phyloP scores from a whole-genome alignment of 2,329 filamentous ascomycete genomes.

The Penicillium polonicum region DNA sequence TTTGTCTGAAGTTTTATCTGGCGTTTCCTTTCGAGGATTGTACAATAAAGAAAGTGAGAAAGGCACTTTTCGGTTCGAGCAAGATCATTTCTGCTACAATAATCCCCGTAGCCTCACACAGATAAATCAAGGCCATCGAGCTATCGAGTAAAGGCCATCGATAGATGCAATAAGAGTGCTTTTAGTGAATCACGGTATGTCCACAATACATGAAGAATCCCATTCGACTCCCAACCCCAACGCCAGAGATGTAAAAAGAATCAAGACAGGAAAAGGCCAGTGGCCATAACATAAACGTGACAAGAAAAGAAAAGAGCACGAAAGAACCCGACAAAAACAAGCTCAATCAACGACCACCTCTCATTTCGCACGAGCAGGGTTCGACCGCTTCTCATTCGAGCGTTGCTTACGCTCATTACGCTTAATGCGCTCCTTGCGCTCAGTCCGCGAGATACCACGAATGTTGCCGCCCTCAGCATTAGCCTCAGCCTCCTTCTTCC shows the following conservation, averaged over 20 bases:
- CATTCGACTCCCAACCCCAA: constrained; percentile 27
- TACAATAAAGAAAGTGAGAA: constrained; percentile 23
- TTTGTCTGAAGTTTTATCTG: constrained; percentile 13
- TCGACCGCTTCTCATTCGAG: constrained; percentile 59
- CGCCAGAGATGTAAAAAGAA: constrained; percentile 22
- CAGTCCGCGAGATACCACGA: constrained; percentile 64
- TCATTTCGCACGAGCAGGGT: constrained; percentile 26
- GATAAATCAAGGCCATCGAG: background rate
- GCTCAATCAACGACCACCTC: constrained; percentile 21
- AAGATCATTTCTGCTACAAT: constrained; percentile 13
- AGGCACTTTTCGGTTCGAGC: constrained; percentile 23
- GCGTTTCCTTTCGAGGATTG: constrained; percentile 21
- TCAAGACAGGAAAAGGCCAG: constrained; percentile 13
- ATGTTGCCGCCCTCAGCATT: constrained; percentile 61
- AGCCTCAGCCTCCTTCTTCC: constrained; percentile 63
- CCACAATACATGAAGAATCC: constrained; percentile 18
- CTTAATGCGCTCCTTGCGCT: constrained; percentile 65
- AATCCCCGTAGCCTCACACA: constrained; percentile 1
- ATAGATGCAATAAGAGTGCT: constrained; percentile 23
- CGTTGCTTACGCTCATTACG: constrained; percentile 65
- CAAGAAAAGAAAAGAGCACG: constrained; percentile 1
- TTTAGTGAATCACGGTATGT: constrained; percentile 21
- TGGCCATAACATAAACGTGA: constrained; percentile 6
- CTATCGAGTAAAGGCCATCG: background rate
- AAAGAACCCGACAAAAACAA: background rate